Evolutionary conservation across 108 stramenopile genomes (phyloP), one percentile per base, ranked within the genome.

Genomic region (Hondaea fermentalgiana): DNA sequence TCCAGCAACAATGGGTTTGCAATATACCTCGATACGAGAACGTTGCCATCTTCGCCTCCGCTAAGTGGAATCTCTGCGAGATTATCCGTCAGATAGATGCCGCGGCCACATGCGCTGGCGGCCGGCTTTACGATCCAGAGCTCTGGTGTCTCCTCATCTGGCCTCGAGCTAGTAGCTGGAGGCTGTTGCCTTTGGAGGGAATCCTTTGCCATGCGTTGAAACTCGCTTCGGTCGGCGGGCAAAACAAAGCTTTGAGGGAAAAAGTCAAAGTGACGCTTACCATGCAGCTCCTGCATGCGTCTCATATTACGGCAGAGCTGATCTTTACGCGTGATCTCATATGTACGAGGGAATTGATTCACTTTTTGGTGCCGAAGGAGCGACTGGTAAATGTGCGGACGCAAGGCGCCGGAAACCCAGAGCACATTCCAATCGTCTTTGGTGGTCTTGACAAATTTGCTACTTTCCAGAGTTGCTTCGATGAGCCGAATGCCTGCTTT

Each of bases 291-390:
- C 23, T 83, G 76, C 76, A 83, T 83, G 4, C 76, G 76, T 0
- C 49, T 10, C 45, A 83, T 83, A 23, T 83, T 83, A 17, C 76
- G 59, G 89, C 90, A 71, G 49, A 94, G 91, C 44, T 93, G 72
- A 60, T 94, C 94, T 58, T 94, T 94, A 6, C 94, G 87, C 5
- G 93, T 93, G 44, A 94, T 92, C 87, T 92, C 93, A 91, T 93
- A 94, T 10, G 83, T 88, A 19, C 92, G 91, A 4, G 94, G 93
- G 60, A 93, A 93, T 49, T 94, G 94, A 59, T 94, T 94, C 57
- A 93, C 93, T 53, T 93, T 93, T 64, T 94, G 94, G 88, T 90
- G 72, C 4, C 91, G 72, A 88, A 87, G 89, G 19, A 88, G 57
- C 25, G 87, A 35, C 88, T 88, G 87, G 88, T 72, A 90, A 17